A percentile compares a stretch with the other conserved stretches of the same genome.
Conservation (phyloP, 345 rosid genomes). For the Raphanus raphanistrum region DNA sequence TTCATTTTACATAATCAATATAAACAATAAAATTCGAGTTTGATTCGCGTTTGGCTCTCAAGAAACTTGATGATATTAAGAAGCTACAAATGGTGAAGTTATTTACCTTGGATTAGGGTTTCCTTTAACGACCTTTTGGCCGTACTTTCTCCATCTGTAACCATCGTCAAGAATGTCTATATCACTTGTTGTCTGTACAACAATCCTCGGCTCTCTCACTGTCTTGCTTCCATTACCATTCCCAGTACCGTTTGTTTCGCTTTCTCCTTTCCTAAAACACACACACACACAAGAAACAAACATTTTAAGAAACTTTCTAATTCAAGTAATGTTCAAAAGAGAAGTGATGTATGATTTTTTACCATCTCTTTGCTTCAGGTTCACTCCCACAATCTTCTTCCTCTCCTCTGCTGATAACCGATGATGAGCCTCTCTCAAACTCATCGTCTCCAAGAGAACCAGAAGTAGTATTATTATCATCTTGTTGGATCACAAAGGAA, state of each 20-base stretch:
- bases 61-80: not conserved
- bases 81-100: not conserved
- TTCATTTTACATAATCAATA: no score
- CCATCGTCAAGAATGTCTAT: slow-evolving; percentile 97
- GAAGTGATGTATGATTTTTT: slow-evolving; percentile 8
- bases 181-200: slow-evolving; percentile 93
- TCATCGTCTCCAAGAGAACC: slow-evolving; percentile 75
- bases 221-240: slow-evolving; percentile 67
- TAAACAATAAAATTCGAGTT: no score
- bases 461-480: slow-evolving; percentile 70
- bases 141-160: slow-evolving; percentile 97
- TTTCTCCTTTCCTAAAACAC: slow-evolving; percentile 69
- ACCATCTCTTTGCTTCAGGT: slow-evolving; percentile 82
- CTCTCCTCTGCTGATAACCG: slow-evolving; percentile 49
- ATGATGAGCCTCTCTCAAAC: slow-evolving; percentile 37
- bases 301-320: not conserved
- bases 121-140: slow-evolving; percentile 97
- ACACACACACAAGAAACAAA: not conserved
- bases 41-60: no score
- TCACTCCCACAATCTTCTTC: slow-evolving; percentile 70
- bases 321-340: not conserved
- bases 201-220: slow-evolving; percentile 85
- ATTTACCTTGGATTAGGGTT: slow-evolving; percentile 91
- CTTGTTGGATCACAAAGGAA: slow-evolving; percentile 54
- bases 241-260: slow-evolving; percentile 56